Percentiles rank a stretch among this genome's conserved stretches.
phyloP scores from a whole-genome alignment of 139 green algal genomes.

The Tetradesmus obliquus region DNA sequence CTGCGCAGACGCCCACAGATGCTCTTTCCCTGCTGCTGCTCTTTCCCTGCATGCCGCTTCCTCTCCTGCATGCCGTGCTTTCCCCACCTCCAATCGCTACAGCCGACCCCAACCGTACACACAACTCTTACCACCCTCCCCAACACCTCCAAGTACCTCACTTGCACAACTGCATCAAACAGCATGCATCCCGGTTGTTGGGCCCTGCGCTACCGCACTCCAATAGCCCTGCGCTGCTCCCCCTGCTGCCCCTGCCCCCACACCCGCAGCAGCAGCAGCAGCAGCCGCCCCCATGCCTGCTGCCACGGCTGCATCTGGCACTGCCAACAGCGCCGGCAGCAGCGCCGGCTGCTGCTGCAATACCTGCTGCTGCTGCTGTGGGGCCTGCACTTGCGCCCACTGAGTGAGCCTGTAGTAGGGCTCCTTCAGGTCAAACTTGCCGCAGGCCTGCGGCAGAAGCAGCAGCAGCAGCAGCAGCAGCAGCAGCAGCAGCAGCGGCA shows the following conservation, averaged over 20 bases:
- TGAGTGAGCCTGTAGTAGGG: slow-evolving; percentile 86
- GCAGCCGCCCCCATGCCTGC: neutral
- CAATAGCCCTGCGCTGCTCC: neutral
- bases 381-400: neutral
- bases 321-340: neutral
- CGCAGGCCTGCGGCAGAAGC: slow-evolving; percentile 48
- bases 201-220: neutral
- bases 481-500: neutral
- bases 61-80: too few relatives aligned
- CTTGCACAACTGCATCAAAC: neutral
- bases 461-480: neutral
- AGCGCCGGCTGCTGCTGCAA: slow-evolving; percentile 6
- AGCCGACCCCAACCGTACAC: too few relatives aligned
- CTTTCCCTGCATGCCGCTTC: too few relatives aligned
- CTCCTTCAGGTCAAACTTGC: slow-evolving; percentile 92
- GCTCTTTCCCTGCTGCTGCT: too few relatives aligned
- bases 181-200: neutral
- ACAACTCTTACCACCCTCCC: too few relatives aligned
- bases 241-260: too few relatives aligned
- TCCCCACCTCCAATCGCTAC: too few relatives aligned
- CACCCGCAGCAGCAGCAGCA: neutral
- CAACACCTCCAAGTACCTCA: too few relatives aligned
- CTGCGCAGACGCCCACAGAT: too few relatives aligned
- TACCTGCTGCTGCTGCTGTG: neutral
- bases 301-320: neutral